These are phyloP conservation scores for Pisolithus tinctorius DNA, from an alignment of 768 basidiomycete species.

Conservation along the genomic window DNA sequence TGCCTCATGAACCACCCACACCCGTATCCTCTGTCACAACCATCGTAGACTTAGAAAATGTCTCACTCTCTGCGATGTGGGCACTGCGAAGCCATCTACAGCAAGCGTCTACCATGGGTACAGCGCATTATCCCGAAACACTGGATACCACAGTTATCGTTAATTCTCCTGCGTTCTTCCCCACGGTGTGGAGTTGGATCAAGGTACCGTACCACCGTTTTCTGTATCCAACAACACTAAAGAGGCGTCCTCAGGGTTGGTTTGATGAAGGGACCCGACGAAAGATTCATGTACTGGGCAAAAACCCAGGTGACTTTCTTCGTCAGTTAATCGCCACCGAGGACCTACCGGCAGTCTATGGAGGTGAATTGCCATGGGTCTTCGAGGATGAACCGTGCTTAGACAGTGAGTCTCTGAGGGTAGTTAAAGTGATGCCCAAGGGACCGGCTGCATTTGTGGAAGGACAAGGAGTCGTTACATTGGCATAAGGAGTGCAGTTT, in stretches of 20 bases:
- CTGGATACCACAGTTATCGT: constrained; percentile 61
- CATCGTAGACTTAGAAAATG: constrained; percentile 67
- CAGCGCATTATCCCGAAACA: constrained; percentile 80
- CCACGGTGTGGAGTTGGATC: constrained; percentile 80
- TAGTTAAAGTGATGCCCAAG: constrained; percentile 45
- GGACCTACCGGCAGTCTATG: constrained; percentile 63
- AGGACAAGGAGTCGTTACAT: constrained; percentile 23
- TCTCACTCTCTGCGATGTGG: constrained; percentile 64
- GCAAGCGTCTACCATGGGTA: constrained; percentile 67
- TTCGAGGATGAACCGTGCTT: constrained; percentile 62
- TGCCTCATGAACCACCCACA: constrained; percentile 47
- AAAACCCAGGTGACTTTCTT: constrained; percentile 48
- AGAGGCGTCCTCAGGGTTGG: constrained; percentile 42
- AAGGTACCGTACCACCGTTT: constrained; percentile 37
- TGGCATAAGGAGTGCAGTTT: too few species aligned
- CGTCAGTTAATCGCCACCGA: constrained; percentile 39
- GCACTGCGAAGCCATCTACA: constrained; percentile 63
- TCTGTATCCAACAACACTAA: neutral
- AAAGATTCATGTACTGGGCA: constrained; percentile 72
- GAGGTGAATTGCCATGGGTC: constrained; percentile 66
- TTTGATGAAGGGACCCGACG: constrained; percentile 73
- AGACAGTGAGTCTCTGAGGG: constrained; percentile 45
- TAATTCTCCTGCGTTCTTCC: constrained; percentile 79
- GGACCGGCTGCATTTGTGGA: constrained; percentile 48
- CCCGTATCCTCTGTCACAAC: constrained; percentile 56